phyloP scores from a whole-genome alignment of 306 rosid genomes.

The Dalbergia oliveri region DNA sequence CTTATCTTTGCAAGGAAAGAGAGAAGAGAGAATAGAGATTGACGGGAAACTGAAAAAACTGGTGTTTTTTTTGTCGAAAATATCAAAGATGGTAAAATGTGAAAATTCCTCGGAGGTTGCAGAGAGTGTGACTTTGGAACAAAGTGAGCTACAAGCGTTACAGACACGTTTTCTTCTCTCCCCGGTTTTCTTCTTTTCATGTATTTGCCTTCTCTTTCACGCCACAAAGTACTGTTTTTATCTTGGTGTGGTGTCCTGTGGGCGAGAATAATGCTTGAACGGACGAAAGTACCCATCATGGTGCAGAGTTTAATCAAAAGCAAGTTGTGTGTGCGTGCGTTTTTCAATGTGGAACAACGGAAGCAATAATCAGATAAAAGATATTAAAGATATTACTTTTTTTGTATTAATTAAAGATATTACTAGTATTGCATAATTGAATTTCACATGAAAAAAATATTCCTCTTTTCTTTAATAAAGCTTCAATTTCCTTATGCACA shows the following conservation, averaged over 20 bases:
- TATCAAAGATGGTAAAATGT: constrained; percentile 12
- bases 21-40: not conserved
- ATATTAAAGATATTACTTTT: too few relatives aligned
- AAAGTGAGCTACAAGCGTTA: not conserved
- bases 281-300: constrained; percentile 36
- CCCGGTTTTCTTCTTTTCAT: not conserved
- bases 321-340: too few relatives aligned
- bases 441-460: too few relatives aligned
- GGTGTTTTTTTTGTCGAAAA: constrained; percentile 1
- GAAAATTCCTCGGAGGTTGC: constrained; percentile 52
- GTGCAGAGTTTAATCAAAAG: not conserved
- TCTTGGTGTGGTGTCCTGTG: not conserved
- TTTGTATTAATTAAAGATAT: too few relatives aligned
- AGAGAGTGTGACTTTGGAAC: constrained; percentile 40
- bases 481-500: too few relatives aligned
- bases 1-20: too few relatives aligned
- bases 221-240: constrained; percentile 44
- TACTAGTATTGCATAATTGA: too few relatives aligned
- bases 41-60: not conserved
- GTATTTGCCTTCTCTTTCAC: constrained; percentile 54
- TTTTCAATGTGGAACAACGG: too few relatives aligned
- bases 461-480: too few relatives aligned
- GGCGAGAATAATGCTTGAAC: not conserved
- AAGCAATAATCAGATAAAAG: too few relatives aligned
- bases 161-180: not conserved